These are phyloP conservation scores for Pulveroboletus sp. DNA, from an alignment of 768 basidiomycete species.

Conservation along the genomic window DNA sequence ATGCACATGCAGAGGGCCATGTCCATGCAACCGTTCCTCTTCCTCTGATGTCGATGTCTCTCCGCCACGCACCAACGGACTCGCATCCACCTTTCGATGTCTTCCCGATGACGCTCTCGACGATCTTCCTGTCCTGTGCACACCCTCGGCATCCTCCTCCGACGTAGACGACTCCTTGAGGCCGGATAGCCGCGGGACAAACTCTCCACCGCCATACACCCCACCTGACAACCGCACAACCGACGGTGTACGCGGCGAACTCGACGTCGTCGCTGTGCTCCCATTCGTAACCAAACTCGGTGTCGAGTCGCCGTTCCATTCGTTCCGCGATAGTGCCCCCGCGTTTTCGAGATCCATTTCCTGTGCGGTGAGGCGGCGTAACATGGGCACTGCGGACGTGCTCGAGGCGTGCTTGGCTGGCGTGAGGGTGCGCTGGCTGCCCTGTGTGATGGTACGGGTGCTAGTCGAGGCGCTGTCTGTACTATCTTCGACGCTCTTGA, in stretches of 20 bases:
- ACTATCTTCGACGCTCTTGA: constrained; percentile 4
- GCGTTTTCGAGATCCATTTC: not conserved
- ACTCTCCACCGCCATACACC: constrained; percentile 3
- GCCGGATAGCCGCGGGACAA: constrained; percentile 15
- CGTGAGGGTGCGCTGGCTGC: constrained; percentile 20
- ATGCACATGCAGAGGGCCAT: not conserved
- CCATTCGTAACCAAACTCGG: constrained; percentile 22
- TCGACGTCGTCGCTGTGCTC: constrained; percentile 18
- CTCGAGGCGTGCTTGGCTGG: not conserved
- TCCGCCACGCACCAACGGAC: constrained; percentile 4
- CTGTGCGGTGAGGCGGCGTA: constrained; percentile 17
- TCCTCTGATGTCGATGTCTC: not conserved
- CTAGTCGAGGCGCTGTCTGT: constrained; percentile 22
- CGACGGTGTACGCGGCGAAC: constrained; percentile 8
- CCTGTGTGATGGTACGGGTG: constrained; percentile 17
- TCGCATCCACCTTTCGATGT: constrained; percentile 5
- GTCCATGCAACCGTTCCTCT: constrained; percentile 3
- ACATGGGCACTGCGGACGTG: constrained; percentile 15
- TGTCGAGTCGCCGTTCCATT: constrained; percentile 14
- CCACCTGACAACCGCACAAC: not conserved
- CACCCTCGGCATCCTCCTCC: constrained; percentile 16
- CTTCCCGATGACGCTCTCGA: not conserved
- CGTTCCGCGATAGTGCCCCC: not conserved
- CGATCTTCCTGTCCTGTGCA: not conserved
- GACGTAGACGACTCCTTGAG: constrained; percentile 19